A percentile compares a stretch with the other conserved stretches of the same genome.
phyloP scores from a whole-genome alignment of 129 eudicot species.

The Chrysanthemum lavandulifolium region DNA sequence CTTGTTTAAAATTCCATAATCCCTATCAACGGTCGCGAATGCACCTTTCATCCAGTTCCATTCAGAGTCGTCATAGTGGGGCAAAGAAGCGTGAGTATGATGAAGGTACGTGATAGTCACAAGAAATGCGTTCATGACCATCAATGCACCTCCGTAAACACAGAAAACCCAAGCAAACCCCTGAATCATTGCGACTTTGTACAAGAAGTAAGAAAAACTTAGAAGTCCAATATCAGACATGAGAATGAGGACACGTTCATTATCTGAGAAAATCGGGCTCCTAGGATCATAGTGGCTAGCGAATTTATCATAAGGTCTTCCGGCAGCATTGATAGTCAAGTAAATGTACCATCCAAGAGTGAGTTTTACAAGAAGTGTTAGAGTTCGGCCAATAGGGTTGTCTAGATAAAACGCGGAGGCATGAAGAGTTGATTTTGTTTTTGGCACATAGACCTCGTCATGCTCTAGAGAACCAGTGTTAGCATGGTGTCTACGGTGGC shows the following conservation, averaged over 20 bases:
- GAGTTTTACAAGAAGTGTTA: conserved; percentile 34
- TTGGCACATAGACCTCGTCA: conserved; percentile 35
- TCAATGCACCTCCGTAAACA: conserved; percentile 33
- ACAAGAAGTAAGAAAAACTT: conserved; percentile 24
- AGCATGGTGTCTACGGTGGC: conserved; percentile 39
- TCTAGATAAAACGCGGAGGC: conserved; percentile 22
- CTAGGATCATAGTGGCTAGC: conserved; percentile 41
- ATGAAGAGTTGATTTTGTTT: conserved; percentile 8
- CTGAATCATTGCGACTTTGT: conserved; percentile 25
- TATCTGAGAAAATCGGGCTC: conserved; percentile 32
- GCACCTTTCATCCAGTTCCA: conserved; percentile 46
- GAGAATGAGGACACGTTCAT: conserved; percentile 25
- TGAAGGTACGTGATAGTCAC: conserved; percentile 37
- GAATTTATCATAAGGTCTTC: conserved; percentile 36
- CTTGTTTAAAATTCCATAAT: conserved; percentile 38
- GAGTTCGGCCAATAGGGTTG: conserved; percentile 33
- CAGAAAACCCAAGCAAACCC: conserved; percentile 33
- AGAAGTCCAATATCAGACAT: conserved; percentile 36
- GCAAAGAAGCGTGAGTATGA: conserved; percentile 36
- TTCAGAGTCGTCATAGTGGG: conserved; percentile 34
- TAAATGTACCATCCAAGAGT: conserved; percentile 37
- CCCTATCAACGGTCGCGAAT: conserved; percentile 34
- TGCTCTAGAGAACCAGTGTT: conserved; percentile 37
- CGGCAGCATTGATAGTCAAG: conserved; percentile 31
- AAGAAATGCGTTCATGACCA: conserved; percentile 37